Percentiles rank a stretch among this genome's conserved stretches.
These are phyloP conservation scores for Eucalyptus polyanthemos DNA, from an alignment of 345 rosid genomes.

Conservation along the genomic window DNA sequence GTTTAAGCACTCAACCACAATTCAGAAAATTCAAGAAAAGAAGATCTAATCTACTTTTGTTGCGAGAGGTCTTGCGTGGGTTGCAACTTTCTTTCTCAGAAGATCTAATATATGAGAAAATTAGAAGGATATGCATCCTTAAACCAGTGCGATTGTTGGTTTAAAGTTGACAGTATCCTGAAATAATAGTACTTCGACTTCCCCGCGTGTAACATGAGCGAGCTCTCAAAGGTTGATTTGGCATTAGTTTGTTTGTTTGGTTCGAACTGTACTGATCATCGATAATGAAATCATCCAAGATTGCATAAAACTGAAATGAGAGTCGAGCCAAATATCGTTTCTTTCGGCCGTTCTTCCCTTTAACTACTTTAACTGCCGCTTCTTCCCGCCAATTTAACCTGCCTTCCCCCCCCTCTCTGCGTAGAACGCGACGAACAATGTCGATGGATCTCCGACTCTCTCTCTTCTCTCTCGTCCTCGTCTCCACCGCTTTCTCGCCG, in stretches of 20 bases:
- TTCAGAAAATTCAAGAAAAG: no score
- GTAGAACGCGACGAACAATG: slow-evolving; percentile 5
- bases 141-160: rapidly evolving
- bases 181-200: not conserved
- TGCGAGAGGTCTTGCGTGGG: not conserved
- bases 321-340: not conserved
- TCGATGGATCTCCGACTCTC: slow-evolving; percentile 13
- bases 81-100: not conserved
- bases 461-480: slow-evolving; percentile 9
- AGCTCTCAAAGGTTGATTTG: not conserved
- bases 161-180: rapidly evolving
- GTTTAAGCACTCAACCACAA: not conserved
- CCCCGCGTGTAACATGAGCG: no score
- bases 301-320: not conserved
- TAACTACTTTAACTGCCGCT: not conserved
- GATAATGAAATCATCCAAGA: not conserved
- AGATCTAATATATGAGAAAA: not conserved
- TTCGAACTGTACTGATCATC: not conserved
- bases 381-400: not conserved
- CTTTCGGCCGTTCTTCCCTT: not conserved
- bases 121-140: not conserved
- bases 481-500: slow-evolving; percentile 11
- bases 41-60: no score
- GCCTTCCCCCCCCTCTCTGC: slow-evolving; percentile 3
- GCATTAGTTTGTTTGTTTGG: not conserved